These are phyloP conservation scores for Beauveria scarabaeidicola DNA, from an alignment of 2,329 filamentous ascomycete genomes.

Conservation along the genomic window DNA sequence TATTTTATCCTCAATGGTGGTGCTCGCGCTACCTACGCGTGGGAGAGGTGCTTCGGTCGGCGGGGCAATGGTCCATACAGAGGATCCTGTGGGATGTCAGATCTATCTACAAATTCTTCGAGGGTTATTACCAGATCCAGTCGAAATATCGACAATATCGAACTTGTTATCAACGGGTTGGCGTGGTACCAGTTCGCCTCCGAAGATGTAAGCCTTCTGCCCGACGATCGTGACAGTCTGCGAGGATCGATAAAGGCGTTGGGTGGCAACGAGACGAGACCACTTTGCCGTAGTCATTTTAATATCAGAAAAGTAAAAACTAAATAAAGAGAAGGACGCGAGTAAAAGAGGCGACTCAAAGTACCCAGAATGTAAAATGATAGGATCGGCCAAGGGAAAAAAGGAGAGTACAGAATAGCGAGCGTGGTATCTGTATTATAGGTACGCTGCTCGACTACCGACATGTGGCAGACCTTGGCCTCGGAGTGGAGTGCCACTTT, in stretches of 20 bases:
- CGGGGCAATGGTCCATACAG: constrained; percentile 15
- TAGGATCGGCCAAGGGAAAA: not conserved
- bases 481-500: not conserved
- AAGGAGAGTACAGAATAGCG: not conserved
- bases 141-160: constrained; percentile 28
- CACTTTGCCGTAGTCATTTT: constrained; percentile 10
- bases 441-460: too few relatives aligned
- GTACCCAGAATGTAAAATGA: not conserved
- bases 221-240: constrained; percentile 35
- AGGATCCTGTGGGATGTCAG: not conserved
- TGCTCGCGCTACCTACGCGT: constrained; percentile 47
- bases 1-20: constrained; percentile 36
- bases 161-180: constrained; percentile 42
- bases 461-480: too few relatives aligned
- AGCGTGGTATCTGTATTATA: too few relatives aligned
- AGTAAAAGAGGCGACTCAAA: not conserved
- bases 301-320: not conserved
- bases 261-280: not conserved
- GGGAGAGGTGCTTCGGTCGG: constrained; percentile 33
- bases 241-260: constrained; percentile 40
- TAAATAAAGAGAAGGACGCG: not conserved
- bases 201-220: constrained; percentile 36
- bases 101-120: not conserved
- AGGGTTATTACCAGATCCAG: not conserved
- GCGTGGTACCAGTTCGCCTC: constrained; percentile 42